These are phyloP conservation scores for Patellaria atrata DNA, from an alignment of 495 filamentous ascomycete genomes.

Conservation along the genomic window DNA sequence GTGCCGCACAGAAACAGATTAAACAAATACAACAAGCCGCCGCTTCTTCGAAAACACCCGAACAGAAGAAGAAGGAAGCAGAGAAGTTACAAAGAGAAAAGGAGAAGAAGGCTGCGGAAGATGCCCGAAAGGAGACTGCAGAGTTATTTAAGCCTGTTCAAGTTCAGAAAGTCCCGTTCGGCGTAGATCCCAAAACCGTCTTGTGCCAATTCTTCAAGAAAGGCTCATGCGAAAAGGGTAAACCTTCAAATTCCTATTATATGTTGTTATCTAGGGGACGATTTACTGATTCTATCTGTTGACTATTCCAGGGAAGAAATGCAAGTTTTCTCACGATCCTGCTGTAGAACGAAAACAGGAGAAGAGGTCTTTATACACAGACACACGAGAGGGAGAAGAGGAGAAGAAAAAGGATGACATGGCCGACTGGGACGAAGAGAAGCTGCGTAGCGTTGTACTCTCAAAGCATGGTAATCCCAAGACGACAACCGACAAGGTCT, in stretches of 20 bases:
- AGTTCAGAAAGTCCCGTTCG: slow-evolving; percentile 91
- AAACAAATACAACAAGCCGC: slow-evolving; percentile 60
- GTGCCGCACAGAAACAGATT: slow-evolving; percentile 75
- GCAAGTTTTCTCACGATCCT: slow-evolving; percentile 92
- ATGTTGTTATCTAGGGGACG: background rate
- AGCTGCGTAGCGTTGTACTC: slow-evolving; percentile 74
- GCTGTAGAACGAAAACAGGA: slow-evolving; percentile 76
- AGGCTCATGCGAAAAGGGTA: slow-evolving; percentile 85
- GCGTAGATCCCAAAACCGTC: slow-evolving; percentile 97
- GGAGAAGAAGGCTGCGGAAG: slow-evolving; percentile 78
- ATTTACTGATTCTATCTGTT: background rate
- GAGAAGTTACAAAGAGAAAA: slow-evolving; percentile 73
- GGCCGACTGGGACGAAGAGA: slow-evolving; percentile 95
- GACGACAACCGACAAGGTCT: slow-evolving; percentile 95
- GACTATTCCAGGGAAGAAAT: slow-evolving; percentile 47
- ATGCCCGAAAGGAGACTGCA: slow-evolving; percentile 58
- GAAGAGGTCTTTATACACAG: slow-evolving; percentile 87
- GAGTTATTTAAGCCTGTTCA: slow-evolving; percentile 92
- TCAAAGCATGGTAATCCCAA: slow-evolving; percentile 96
- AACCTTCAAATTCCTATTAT: background rate
- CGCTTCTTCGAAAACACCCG: slow-evolving; percentile 55
- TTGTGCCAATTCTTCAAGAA: slow-evolving; percentile 92
- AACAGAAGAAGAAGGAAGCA: slow-evolving; percentile 78
- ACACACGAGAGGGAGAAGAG: slow-evolving; percentile 53
- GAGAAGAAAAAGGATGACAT: slow-evolving; percentile 81